Percentiles rank a stretch among this genome's conserved stretches.
Conservation (phyloP, 345 rosid species). For the Psidium guajava region DNA sequence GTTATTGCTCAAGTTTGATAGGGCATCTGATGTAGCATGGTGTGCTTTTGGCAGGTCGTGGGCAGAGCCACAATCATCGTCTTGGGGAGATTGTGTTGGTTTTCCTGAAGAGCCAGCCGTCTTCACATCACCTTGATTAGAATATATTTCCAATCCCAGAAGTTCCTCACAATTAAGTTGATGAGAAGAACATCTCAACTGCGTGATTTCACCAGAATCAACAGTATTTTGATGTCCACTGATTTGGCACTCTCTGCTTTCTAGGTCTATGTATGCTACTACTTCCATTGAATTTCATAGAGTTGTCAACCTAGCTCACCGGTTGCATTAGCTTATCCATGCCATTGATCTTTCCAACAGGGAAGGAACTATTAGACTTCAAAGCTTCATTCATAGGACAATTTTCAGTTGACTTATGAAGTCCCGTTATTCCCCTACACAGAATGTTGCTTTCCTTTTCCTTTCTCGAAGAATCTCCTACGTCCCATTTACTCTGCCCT, state of each 20-base stretch:
- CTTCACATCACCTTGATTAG: not conserved
- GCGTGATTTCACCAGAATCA: not conserved
- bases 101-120: not conserved
- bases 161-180: not conserved
- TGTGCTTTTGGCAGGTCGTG: not conserved
- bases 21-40: not conserved
- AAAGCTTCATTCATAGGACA: not conserved
- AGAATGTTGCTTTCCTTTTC: constrained; percentile 11
- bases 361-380: not conserved
- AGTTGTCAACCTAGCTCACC: not conserved
- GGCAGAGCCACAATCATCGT: not conserved
- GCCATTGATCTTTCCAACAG: not conserved
- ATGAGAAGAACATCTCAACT: not conserved
- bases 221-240: not conserved
- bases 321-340: not conserved
- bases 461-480: constrained; percentile 10
- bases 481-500: constrained; percentile 12
- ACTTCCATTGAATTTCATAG: not conserved
- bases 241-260: not conserved
- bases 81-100: not conserved
- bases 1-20: not conserved
- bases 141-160: not conserved
- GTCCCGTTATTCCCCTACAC: constrained; percentile 15
- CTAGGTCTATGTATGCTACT: not conserved
- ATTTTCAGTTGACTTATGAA: not conserved